Evolutionary conservation across 768 basidiomycete species (phyloP), one percentile per base, ranked within the genome.

Genomic region (Leucocoprinus leucothites): DNA sequence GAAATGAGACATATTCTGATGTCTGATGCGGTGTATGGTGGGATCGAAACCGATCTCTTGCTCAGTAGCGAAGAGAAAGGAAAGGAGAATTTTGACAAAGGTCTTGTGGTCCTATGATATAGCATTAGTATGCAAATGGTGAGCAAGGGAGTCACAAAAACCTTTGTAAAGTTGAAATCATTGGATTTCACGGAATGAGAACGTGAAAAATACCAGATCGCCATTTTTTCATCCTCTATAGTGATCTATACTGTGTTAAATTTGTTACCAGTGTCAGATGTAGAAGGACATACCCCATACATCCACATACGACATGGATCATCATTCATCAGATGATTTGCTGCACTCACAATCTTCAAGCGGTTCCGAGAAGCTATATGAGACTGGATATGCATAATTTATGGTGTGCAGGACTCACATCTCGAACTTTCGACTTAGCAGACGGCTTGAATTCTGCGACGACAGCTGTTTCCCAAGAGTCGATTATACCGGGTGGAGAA

Each of bases 31-130:
- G 19, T 3, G 41, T n/a, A 53, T 14, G n/a, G 41, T 40, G 4
- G 48, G 38, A 24, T 58, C 58, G 18, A 44, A 58, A 14, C 58
- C 58, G 19, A 58, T 41, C 9, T 53, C 46, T 45, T 50, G 41
- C 16, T 34, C 11, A 3, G 47, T 49, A 4, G 58, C 48, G 19
- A 43, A 51, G 8, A 51, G 28, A 40, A 59, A 49, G 2, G 45
- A 48, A 19, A 59, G 11, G 16, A 59, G 35, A 13, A 49, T 16
- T 1, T 19, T 24, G 22, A 59, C 26, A 22, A 53, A 43, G 5
- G 1, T 48, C n/a, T 18, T n/a, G 9, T 19, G 1, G 24, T 57
- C 31, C 58, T 57, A 41, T 6, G 9, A 13, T 7, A 18, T 3
- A n/a, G 18, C 19, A 1, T 43, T 9, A 6, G 11, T 7, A 31